Conservation (phyloP, 352 stramenopile species). For the Pythium monospermum region DNA sequence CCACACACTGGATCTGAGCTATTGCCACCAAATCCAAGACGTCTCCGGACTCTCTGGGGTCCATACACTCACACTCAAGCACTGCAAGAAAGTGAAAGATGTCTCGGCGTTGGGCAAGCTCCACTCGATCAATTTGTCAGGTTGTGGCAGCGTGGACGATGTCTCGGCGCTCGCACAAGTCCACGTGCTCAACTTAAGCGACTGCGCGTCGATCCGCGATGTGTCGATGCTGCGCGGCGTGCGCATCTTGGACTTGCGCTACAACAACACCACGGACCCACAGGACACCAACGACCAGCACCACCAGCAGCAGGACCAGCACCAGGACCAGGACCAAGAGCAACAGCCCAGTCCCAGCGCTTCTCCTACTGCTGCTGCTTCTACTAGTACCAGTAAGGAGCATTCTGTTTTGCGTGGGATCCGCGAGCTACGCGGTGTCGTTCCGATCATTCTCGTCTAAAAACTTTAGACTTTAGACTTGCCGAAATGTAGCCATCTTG, state of each 20-base stretch:
- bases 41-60: conserved; percentile 40
- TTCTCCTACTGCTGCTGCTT: too few species aligned
- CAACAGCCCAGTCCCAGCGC: too few species aligned
- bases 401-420: conserved; percentile 20
- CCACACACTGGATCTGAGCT: conserved; percentile 57
- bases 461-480: not conserved
- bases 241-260: conserved; percentile 54
- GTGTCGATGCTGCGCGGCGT: conserved; percentile 54
- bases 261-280: too few species aligned
- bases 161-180: conserved; percentile 39
- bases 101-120: conserved; percentile 38
- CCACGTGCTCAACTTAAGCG: conserved; percentile 57
- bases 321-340: not conserved
- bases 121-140: conserved; percentile 57
- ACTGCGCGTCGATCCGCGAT: conserved; percentile 45
- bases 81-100: conserved; percentile 42
- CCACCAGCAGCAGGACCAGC: conserved; percentile 5
- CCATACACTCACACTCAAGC: conserved; percentile 57
- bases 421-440: conserved; percentile 15
- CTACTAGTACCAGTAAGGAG: conserved; percentile 13
- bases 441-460: conserved; percentile 30
- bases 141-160: conserved; percentile 40
- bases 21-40: conserved; percentile 47
- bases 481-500: conserved; percentile 17
- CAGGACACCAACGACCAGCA: too few species aligned